Percentiles rank a stretch among this genome's conserved stretches.
These are phyloP conservation scores for Trametes villosa DNA, from an alignment of 768 basidiomycete species.

Conservation along the genomic window DNA sequence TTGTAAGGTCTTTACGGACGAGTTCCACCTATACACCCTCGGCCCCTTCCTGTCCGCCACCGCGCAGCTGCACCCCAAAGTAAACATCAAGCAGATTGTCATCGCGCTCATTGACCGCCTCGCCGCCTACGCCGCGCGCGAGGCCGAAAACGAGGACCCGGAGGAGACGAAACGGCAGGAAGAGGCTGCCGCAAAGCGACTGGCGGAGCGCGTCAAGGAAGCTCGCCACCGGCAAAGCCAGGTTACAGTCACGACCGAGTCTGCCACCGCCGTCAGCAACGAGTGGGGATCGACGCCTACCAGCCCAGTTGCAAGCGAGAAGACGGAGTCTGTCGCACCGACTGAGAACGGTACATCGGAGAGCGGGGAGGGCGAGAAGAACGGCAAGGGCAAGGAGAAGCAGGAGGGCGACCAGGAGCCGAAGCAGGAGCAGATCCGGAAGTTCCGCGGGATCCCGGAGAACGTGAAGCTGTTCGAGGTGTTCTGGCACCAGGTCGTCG, in stretches of 20 bases:
- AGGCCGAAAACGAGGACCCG: conserved; percentile 95
- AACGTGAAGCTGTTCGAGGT: conserved; percentile 96
- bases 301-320: conserved; percentile 31
- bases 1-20: conserved; percentile 91
- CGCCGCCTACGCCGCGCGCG: conserved; percentile 94
- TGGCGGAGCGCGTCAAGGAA: conserved; percentile 88
- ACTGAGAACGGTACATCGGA: conserved; percentile 21
- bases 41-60: conserved; percentile 96
- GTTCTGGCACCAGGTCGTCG: conserved; percentile 98
- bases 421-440: conserved; percentile 51
- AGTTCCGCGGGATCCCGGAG: conserved; percentile 95
- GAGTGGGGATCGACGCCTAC: conserved; percentile 35
- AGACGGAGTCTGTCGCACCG: conserved; percentile 14
- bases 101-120: conserved; percentile 96
- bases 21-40: conserved; percentile 96
- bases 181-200: conserved; percentile 85
- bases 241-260: conserved; percentile 20
- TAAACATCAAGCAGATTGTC: conserved; percentile 98
- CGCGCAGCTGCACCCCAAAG: conserved; percentile 95
- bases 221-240: conserved; percentile 59
- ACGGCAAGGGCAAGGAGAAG: conserved; percentile 64
- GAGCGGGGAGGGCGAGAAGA: conserved; percentile 34
- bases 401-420: no score
- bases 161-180: conserved; percentile 94
- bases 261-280: conserved; percentile 23